phyloP scores from a whole-genome alignment of 768 basidiomycete species.

The Phylloporus arenicola region DNA sequence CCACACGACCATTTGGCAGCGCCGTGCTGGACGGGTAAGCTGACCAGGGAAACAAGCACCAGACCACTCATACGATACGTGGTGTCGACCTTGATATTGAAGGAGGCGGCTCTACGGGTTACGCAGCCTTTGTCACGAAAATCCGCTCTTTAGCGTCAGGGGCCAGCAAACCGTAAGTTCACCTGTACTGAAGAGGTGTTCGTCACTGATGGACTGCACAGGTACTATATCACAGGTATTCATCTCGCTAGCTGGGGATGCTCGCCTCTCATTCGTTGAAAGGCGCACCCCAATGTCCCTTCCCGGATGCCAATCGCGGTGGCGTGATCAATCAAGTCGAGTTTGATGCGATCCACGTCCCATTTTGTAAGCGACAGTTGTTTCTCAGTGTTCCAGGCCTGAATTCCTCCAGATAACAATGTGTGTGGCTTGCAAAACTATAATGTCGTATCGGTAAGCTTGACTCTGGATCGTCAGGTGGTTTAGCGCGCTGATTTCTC shows the following conservation, averaged over 20 bases:
- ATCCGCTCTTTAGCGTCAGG: conserved; percentile 24
- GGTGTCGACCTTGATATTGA: conserved; percentile 74
- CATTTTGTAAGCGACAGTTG: conserved; percentile 42
- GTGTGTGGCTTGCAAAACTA: conserved; percentile 44
- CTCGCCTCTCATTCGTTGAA: neutral
- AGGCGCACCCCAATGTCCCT: conserved; percentile 48
- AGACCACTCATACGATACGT: neutral
- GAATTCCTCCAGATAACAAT: conserved; percentile 36
- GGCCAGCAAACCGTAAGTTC: conserved; percentile 18
- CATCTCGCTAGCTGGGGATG: neutral
- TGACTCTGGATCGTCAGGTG: neutral
- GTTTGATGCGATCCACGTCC: conserved; percentile 73
- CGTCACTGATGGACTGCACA: conserved; percentile 18
- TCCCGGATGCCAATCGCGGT: conserved; percentile 59
- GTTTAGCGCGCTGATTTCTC: neutral
- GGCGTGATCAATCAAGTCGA: conserved; percentile 52
- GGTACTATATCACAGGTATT: conserved; percentile 57
- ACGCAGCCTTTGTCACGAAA: conserved; percentile 40
- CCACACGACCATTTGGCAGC: conserved; percentile 40
- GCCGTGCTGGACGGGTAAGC: conserved; percentile 44
- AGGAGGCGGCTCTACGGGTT: conserved; percentile 49
- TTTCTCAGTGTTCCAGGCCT: neutral
- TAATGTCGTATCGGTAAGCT: conserved; percentile 47
- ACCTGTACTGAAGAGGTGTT: neutral
- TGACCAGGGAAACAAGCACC: neutral